Evolutionary conservation across 345 rosid species (phyloP).

Genomic region (Brassica rapa): DNA sequence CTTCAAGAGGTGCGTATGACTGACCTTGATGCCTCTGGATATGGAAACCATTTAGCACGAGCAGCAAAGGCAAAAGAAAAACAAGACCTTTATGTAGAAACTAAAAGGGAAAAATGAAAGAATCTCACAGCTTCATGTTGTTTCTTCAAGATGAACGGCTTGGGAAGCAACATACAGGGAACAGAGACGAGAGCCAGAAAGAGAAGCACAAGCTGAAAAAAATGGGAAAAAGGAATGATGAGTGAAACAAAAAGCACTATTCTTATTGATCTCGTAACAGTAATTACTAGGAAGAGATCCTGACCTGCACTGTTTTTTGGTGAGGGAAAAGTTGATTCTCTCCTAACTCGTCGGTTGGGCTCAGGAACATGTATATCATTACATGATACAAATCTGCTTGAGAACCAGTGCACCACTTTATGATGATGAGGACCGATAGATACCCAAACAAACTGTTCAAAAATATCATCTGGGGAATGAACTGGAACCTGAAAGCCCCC

Average conservation of each 20-base stretch:
- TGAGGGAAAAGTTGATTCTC: constrained; percentile 86
- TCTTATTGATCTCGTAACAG: constrained; percentile 13
- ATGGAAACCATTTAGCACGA: constrained; percentile 13
- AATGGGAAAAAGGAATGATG: constrained; percentile 4
- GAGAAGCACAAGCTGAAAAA: constrained; percentile 63
- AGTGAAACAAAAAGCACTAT: background rate
- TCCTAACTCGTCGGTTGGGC: constrained; percentile 91
- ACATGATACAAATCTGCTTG: constrained; percentile 91
- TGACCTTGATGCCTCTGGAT: constrained; percentile 88
- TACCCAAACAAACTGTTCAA: constrained; percentile 93
- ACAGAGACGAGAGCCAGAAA: constrained; percentile 85
- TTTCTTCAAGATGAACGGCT: constrained; percentile 87
- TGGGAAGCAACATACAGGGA: constrained; percentile 96
- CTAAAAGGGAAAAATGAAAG: background rate
- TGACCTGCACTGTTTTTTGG: constrained; percentile 78
- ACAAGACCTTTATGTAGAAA: background rate
- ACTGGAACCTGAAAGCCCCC: constrained; percentile 70
- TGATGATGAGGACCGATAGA: constrained; percentile 73
- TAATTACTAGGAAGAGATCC: constrained; percentile 17
- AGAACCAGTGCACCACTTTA: constrained; percentile 94
- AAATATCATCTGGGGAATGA: constrained; percentile 92
- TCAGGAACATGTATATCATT: constrained; percentile 95
- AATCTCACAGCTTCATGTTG: constrained; percentile 72
- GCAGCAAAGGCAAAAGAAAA: background rate
- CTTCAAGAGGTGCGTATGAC: constrained; percentile 57